Evolutionary conservation across 2,329 filamentous ascomycete genomes (phyloP), one percentile per base, ranked within the genome.

Genomic region (Cryoendolithus antarcticus): DNA sequence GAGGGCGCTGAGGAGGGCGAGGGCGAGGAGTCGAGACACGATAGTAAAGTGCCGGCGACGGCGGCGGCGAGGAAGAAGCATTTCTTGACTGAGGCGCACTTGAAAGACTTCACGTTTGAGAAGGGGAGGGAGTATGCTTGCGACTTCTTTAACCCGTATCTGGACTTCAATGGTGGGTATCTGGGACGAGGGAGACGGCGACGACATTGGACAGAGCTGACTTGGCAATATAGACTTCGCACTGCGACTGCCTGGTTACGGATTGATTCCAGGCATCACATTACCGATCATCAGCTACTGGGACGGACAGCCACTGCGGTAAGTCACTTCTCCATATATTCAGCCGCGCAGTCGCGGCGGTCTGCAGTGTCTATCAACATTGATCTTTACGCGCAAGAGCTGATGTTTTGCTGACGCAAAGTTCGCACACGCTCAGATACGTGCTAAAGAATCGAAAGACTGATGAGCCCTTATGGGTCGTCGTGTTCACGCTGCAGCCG

Each of bases 121-220:
- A 64, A 65, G 36, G 77, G 75, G 0, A 64, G 75, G 46, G 62
- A 68, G 41, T 82, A 82, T 61, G 62, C 67, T 43, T 72, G 69
- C 46, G 79, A 83, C 57, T 96, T 98, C 61, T 93, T 80, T 61
- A 96, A 96, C 58, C 82, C 83, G 2, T 95, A 93, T 61, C 62
- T 98, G 34, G 86, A 93, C 60, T 95, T 96, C 58, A 81, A 78
- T 54, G 73, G 73, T 75, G 48, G 39, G 58, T 24, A 2, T 6
- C 21, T 13, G 11, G 4, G 6, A 4, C 19, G 11, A 8, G 11
- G 28, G n/a, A 12, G 21, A 24, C 30, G 9, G 30, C 11, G 24
- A 21, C 13, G 10, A 6, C 30, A 10, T 28, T 4, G 15, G 12
- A 37, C 13, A 27, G 9, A 24, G 34, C 44, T 40, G 30, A 37